Evolutionary conservation across 2,329 filamentous ascomycete genomes (phyloP).

Genomic region (Beauveria australis): DNA sequence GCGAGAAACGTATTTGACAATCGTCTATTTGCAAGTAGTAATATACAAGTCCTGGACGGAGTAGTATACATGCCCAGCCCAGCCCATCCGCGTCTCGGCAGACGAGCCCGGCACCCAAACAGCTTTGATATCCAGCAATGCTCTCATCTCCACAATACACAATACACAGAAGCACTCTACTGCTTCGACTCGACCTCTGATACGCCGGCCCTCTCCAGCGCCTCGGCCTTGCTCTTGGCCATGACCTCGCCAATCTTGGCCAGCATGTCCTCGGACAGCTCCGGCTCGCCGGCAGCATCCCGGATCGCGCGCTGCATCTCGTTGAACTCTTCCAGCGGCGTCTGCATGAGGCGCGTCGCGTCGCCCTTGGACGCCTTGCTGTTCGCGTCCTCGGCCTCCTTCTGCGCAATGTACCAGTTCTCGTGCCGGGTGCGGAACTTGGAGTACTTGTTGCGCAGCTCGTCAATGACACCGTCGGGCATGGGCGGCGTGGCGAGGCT

Average conservation of each 20-base stretch:
- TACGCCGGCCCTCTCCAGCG: conserved; percentile 30
- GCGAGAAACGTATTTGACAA: neutral
- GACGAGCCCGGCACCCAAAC: neutral
- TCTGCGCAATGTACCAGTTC: conserved; percentile 58
- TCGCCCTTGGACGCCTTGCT: conserved; percentile 26
- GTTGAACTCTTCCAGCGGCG: conserved; percentile 53
- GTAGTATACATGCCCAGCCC: conserved; percentile 9
- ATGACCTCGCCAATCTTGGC: conserved; percentile 55
- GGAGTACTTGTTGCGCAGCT: conserved; percentile 76
- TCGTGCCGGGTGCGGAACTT: conserved; percentile 77
- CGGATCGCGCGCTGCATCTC: conserved; percentile 43
- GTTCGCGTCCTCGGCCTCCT: conserved; percentile 48
- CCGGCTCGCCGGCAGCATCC: conserved; percentile 45
- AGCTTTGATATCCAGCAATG: neutral
- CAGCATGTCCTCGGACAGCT: conserved; percentile 50
- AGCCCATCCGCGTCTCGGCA: neutral
- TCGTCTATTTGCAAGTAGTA: conserved; percentile 10
- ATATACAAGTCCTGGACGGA: conserved; percentile 6
- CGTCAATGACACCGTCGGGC: conserved; percentile 70
- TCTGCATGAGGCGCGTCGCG: conserved; percentile 35
- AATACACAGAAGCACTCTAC: neutral
- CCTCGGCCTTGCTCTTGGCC: conserved; percentile 40
- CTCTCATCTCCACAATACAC: neutral
- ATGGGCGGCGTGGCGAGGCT: conserved; percentile 70
- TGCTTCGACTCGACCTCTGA: conserved; percentile 21